Evolutionary conservation across 73 alveolate genomes (phyloP).

Genomic region (Paramecium octaurelia): DNA sequence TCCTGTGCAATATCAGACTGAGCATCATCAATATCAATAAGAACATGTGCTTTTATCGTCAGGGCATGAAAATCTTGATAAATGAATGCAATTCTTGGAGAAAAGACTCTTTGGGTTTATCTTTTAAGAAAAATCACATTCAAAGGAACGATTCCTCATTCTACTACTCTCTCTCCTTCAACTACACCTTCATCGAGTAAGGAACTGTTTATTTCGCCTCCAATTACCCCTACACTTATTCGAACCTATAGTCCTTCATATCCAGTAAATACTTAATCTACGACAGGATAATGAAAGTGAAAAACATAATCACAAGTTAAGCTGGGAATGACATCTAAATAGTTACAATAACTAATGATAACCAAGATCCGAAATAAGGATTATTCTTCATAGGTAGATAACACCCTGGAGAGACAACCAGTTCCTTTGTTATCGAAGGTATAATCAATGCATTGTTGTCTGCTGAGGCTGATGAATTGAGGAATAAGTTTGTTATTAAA

Average conservation of each 20-base stretch:
- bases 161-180: slow-evolving; percentile 71
- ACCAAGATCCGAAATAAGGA: slow-evolving; percentile 17
- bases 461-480: slow-evolving; percentile 57
- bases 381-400: slow-evolving; percentile 27
- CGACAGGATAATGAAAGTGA: slow-evolving; percentile 32
- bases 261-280: not conserved
- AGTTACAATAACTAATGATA: slow-evolving; percentile 50
- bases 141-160: not conserved
- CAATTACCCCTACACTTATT: slow-evolving; percentile 80
- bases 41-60: slow-evolving; percentile 80
- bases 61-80: slow-evolving; percentile 89
- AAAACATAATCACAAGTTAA: not conserved
- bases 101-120: slow-evolving; percentile 48
- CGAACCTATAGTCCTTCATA: not conserved
- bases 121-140: slow-evolving; percentile 46
- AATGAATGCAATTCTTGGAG: slow-evolving; percentile 69
- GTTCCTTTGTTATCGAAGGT: slow-evolving; percentile 49
- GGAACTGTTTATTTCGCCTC: slow-evolving; percentile 81
- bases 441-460: slow-evolving; percentile 30
- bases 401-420: slow-evolving; percentile 62
- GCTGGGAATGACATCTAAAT: slow-evolving; percentile 26
- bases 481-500: slow-evolving; percentile 76
- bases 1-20: slow-evolving; percentile 59
- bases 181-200: slow-evolving; percentile 57
- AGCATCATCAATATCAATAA: slow-evolving; percentile 77